Conservation (phyloP, 2,329 filamentous ascomycete species). For the Botrytis tulipae region DNA sequence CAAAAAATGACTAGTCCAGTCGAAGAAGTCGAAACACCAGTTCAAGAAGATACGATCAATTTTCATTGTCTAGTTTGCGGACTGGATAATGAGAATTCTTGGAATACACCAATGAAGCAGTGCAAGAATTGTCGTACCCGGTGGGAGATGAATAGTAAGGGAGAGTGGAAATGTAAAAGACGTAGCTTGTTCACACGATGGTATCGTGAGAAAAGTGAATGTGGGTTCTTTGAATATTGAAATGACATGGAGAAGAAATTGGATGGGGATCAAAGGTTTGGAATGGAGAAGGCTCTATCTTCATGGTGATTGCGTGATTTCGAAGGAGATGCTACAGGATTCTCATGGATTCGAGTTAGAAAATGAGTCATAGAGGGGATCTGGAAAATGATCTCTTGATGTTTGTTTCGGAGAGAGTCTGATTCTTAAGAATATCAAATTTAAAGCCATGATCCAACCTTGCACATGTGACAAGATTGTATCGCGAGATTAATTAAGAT, state of each 20-base stretch:
- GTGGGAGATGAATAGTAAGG: not conserved
- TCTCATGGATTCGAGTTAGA: too few relatives aligned
- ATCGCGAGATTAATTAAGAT: not conserved
- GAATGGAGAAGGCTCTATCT: not conserved
- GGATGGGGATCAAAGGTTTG: not conserved
- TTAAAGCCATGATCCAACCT: not conserved
- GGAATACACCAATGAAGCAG: not conserved
- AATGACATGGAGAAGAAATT: not conserved
- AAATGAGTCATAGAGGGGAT: not conserved
- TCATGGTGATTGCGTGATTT: too few relatives aligned
- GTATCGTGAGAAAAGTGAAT: not conserved
- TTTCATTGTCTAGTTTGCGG: not conserved
- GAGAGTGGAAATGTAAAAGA: not conserved
- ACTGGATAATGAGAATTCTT: not conserved
- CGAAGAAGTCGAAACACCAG: not conserved
- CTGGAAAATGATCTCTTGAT: rapidly evolving
- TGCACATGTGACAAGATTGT: not conserved
- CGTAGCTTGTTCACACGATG: not conserved
- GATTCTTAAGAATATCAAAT: too few relatives aligned
- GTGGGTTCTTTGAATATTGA: not conserved
- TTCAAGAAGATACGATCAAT: not conserved
- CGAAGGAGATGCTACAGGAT: not conserved
- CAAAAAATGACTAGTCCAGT: not conserved
- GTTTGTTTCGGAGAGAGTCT: not conserved
- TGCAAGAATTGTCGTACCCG: not conserved